These are phyloP conservation scores for Ophiostoma ulmi DNA, from an alignment of 2,329 filamentous ascomycete species.

Conservation along the genomic window DNA sequence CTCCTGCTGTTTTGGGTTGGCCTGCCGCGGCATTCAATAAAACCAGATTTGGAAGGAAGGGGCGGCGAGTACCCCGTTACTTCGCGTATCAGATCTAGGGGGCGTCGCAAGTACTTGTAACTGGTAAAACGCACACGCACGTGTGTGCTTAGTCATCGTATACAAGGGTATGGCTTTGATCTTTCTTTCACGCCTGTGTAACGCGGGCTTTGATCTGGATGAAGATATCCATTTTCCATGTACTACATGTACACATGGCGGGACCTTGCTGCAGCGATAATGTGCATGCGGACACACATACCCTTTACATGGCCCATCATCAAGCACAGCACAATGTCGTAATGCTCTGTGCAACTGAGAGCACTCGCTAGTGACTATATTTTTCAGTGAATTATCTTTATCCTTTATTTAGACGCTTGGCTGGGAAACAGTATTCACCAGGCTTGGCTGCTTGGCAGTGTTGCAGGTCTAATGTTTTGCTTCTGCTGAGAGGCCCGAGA, in stretches of 20 bases:
- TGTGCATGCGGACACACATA: not conserved
- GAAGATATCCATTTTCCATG: not conserved
- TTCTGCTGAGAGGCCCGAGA: not conserved
- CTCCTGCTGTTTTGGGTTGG: constrained; percentile 16
- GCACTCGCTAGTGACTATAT: not conserved
- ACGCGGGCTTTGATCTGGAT: no score
- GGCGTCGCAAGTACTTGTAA: not conserved
- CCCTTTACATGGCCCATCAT: not conserved
- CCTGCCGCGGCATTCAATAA: constrained; percentile 8
- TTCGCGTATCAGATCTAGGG: constrained; percentile 4
- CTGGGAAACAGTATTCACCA: not conserved
- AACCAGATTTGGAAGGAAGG: not conserved
- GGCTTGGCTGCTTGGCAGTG: constrained; percentile 8
- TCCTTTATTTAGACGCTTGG: not conserved
- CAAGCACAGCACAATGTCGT: not conserved
- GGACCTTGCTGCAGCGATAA: not conserved
- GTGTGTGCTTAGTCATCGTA: constrained; percentile 3
- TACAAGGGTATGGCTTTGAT: not conserved
- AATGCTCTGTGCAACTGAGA: not conserved
- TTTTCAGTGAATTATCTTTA: not conserved
- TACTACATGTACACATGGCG: not conserved
- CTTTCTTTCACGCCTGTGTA: not conserved
- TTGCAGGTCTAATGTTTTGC: constrained; percentile 2
- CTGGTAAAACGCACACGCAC: not conserved
- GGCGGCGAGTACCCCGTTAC: not conserved